Conservation (phyloP, 2,329 filamentous ascomycete species). For the Westerdykella ornata region DNA sequence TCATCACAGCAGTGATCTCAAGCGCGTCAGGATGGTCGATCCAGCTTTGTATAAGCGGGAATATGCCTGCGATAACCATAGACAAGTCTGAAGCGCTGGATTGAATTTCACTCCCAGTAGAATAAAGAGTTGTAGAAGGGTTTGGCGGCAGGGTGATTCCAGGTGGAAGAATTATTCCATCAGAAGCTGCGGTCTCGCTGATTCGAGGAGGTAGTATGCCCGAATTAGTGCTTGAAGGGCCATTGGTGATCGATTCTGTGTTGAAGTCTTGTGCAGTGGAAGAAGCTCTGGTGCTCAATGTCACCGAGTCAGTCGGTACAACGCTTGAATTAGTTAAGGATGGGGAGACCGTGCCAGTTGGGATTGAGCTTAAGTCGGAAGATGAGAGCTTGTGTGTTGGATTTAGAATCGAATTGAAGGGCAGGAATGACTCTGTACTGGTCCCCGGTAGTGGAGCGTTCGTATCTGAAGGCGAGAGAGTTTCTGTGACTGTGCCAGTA, state of each 20-base stretch:
- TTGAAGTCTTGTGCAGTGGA: no score
- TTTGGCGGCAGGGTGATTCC: slow-evolving; percentile 2
- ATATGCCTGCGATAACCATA: slow-evolving; percentile 3
- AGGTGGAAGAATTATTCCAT: slow-evolving; percentile 1
- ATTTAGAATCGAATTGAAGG: background rate
- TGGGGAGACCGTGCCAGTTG: background rate
- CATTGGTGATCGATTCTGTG: background rate
- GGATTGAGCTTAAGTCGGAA: background rate
- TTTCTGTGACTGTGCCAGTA: background rate
- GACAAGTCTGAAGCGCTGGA: slow-evolving; percentile 7
- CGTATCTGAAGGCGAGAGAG: background rate
- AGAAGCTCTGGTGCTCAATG: no score
- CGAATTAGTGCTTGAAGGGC: slow-evolving; percentile 1
- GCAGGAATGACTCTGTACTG: background rate
- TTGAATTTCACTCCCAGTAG: slow-evolving; percentile 2
- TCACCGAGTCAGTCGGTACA: no score
- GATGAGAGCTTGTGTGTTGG: background rate
- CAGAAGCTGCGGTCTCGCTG: background rate
- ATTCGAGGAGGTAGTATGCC: background rate
- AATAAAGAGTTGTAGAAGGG: slow-evolving; percentile 1
- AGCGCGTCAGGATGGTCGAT: slow-evolving; percentile 3
- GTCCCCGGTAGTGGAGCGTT: background rate
- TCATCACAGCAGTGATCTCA: slow-evolving; percentile 1
- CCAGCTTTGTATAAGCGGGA: slow-evolving; percentile 3
- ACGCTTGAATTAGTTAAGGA: background rate